phyloP scores from a whole-genome alignment of 371 early-diverging fungal genomes.

The Mucor saturninus region DNA sequence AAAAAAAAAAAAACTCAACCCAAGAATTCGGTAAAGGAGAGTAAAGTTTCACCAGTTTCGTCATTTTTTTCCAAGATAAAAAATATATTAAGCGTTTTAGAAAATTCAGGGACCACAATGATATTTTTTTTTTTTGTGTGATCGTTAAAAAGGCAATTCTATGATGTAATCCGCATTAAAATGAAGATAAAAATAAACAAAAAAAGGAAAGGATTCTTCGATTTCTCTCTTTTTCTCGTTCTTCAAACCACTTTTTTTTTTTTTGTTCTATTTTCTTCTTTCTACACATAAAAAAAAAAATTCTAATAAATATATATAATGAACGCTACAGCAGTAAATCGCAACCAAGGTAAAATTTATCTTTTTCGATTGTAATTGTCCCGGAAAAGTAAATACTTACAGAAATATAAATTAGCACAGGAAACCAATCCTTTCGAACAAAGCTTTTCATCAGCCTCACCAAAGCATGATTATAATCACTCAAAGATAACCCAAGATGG shows the following conservation, averaged over 20 bases:
- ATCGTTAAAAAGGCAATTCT: constrained; percentile 2
- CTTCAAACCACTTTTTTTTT: not conserved
- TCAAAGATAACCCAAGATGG: not conserved
- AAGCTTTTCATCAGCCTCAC: constrained; percentile 63
- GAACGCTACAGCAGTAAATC: not conserved
- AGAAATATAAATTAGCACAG: constrained; percentile 47
- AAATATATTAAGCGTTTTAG: not conserved
- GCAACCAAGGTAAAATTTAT: not conserved
- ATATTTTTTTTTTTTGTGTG: not conserved
- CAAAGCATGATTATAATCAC: not conserved
- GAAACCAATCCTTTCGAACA: constrained; percentile 90
- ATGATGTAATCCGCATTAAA: not conserved
- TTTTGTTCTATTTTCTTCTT: not conserved
- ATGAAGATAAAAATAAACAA: not conserved
- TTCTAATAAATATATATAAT: not conserved
- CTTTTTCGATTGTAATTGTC: not conserved
- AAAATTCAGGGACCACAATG: constrained; percentile 4
- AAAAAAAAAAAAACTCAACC: not conserved
- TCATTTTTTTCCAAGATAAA: not conserved
- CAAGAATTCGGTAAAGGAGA: not conserved
- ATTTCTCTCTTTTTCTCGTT: not conserved
- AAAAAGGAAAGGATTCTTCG: not conserved
- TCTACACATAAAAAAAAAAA: not conserved
- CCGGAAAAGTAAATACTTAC: not conserved
- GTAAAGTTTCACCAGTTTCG: constrained; percentile 2